Base-by-base conservation (phyloP, 495 filamentous ascomycete species). In the Podospora sp. region DNA sequence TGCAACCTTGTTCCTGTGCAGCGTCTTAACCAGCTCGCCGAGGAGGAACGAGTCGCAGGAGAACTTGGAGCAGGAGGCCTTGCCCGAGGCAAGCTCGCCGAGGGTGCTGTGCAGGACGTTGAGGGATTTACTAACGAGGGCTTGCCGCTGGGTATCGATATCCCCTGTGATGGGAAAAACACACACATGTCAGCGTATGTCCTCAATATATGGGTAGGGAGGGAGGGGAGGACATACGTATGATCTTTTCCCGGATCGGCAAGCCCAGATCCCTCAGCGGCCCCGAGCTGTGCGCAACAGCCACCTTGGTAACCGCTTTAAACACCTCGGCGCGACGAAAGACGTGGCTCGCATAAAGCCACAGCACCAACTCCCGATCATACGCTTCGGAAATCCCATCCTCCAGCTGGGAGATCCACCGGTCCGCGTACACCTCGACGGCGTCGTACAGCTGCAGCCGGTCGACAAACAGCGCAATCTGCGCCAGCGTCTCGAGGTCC, bases 401-500 rank as follows among this genome's bases (percentile, higher is more conserved):
- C 51, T 66, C 65, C 5, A 75, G 68, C n/a, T 60, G 27, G 20
- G 62, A 26, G 49, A 77, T 78, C 84, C 86, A 89, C 8, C 74
- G 73, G 8, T 82, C 78, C 20, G 75, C 74, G 53, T 79, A 81
- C 2, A 83, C 52, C 59, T 75, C 69, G 1, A 86, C 63, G 1
- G 72, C 77, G 18, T 84, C 82, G 16, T 73, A 72, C 64, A 84
- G 81, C 40, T 80, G 69, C 62, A 87, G 85, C 57, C 80, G 81
- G 68, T 88, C 84, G 20, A 84, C 79, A 26, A 88, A 69, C 6
- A 82, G 74, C 25, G 82, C 78, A 53, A 88, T 73, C 65, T 84
- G 78, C 1, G 81, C 79, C 6, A 88, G 77, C 29, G 78, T 79
- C 6, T 85, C 79, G 1, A 87, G 65, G 16, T 71, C 69, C 2